Conservation (phyloP, 1,284 basidiomycete species). For the Rhodotorula sp. region DNA sequence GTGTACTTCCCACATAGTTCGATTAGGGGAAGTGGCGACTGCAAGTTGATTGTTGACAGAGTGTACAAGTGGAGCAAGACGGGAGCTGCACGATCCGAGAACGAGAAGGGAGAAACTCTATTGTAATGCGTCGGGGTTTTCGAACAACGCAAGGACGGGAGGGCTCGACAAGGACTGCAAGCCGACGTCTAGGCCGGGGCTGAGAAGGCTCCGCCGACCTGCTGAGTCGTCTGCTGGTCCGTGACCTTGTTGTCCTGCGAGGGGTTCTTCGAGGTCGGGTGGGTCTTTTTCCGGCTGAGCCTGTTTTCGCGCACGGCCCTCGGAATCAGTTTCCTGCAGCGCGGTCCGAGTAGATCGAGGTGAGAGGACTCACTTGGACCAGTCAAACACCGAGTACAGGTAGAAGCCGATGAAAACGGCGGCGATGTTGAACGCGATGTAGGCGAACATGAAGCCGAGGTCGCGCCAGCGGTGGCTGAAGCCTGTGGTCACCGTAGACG, state of each 20-base stretch:
- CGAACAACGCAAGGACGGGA: neutral
- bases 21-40: too few species aligned
- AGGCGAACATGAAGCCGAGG: constrained; percentile 60
- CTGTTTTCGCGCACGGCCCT: neutral
- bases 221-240: neutral
- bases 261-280: neutral
- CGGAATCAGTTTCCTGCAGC: neutral
- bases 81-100: neutral
- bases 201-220: neutral
- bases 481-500: neutral
- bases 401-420: constrained; percentile 26
- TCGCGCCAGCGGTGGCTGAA: constrained; percentile 58
- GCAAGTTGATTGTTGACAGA: too few species aligned
- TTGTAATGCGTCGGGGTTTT: neutral
- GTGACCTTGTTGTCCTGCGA: constrained; percentile 1
- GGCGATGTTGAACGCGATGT: constrained; percentile 43
- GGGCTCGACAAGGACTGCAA: neutral
- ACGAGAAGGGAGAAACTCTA: neutral
- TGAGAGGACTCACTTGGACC: constrained; percentile 8
- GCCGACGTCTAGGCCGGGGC: neutral
- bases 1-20: too few species aligned
- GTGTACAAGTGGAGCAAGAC: neutral
- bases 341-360: neutral
- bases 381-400: constrained; percentile 29
- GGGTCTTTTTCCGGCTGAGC: constrained; percentile 3